phyloP scores from a whole-genome alignment of 169 alveolate genomes.

The Cryptosporidium canis region DNA sequence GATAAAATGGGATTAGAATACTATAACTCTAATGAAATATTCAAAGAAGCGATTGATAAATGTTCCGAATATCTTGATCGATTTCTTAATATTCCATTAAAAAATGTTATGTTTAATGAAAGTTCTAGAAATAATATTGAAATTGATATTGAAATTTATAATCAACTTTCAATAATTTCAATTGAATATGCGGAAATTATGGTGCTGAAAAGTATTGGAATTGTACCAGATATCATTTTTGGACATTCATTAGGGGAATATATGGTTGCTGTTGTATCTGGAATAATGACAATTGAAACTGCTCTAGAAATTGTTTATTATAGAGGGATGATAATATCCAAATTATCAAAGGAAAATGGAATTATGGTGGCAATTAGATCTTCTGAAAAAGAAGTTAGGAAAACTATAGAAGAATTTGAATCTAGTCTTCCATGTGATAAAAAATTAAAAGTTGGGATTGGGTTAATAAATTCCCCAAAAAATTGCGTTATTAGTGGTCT shows the following conservation, averaged over 20 bases:
- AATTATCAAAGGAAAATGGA: conserved; percentile 32
- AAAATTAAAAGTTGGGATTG: conserved; percentile 4
- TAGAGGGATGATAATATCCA: conserved; percentile 71
- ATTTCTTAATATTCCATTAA: conserved; percentile 8
- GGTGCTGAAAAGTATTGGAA: conserved; percentile 12
- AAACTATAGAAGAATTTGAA: conserved; percentile 21
- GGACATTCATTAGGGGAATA: conserved; percentile 81
- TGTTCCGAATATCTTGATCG: conserved; percentile 44
- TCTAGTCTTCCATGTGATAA: background rate
- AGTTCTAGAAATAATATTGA: background rate
- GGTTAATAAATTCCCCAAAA: conserved; percentile 78
- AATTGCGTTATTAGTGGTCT: conserved; percentile 80
- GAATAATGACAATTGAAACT: conserved; percentile 72
- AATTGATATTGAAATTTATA: conserved; percentile 33
- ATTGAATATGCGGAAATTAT: conserved; percentile 38
- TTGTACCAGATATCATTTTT: conserved; percentile 74
- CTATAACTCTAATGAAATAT: conserved; percentile 67
- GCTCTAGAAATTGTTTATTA: conserved; percentile 67
- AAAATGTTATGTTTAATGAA: background rate
- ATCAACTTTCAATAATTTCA: conserved; percentile 60
- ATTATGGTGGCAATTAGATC: conserved; percentile 76
- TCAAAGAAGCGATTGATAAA: conserved; percentile 69
- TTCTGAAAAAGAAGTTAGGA: conserved; percentile 62
- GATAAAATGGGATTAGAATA: conserved; percentile 76
- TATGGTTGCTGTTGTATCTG: conserved; percentile 76